A percentile compares a stretch with the other conserved stretches of the same genome.
Evolutionary conservation across 73 alveolate species (phyloP).

Genomic region (Stentor coeruleus): DNA sequence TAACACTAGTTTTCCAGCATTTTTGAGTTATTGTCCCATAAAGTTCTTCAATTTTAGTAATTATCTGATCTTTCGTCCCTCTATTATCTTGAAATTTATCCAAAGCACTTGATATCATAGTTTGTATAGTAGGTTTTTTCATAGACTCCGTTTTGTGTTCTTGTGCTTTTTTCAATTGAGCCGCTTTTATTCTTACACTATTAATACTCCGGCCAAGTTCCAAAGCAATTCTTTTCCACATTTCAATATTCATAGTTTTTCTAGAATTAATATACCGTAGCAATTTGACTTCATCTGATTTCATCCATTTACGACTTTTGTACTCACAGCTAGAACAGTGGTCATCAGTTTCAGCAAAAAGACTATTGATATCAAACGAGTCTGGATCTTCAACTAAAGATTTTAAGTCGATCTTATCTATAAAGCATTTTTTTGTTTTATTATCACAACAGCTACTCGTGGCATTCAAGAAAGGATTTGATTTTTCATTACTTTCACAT

Average conservation of each 20-base stretch:
- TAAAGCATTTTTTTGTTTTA: neutral
- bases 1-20: conserved; percentile 9
- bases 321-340: neutral
- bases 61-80: neutral
- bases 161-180: neutral
- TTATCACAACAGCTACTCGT: neutral
- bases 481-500: neutral
- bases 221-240: neutral
- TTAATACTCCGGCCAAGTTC: neutral
- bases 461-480: neutral
- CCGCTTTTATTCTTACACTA: conserved; percentile 24
- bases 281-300: neutral
- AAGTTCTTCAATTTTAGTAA: neutral
- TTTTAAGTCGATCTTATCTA: conserved; percentile 7
- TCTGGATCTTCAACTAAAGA: conserved; percentile 18
- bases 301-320: neutral
- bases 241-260: neutral
- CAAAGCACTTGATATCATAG: neutral
- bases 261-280: neutral
- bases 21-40: neutral
- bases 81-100: neutral
- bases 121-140: conserved; percentile 3
- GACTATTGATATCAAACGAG: neutral
- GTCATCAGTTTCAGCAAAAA: neutral
- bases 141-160: no score